Percentiles rank a stretch among this genome's conserved stretches.
Evolutionary conservation across 139 green algal species (phyloP).

Genomic region (Chlorella ohadii): DNA sequence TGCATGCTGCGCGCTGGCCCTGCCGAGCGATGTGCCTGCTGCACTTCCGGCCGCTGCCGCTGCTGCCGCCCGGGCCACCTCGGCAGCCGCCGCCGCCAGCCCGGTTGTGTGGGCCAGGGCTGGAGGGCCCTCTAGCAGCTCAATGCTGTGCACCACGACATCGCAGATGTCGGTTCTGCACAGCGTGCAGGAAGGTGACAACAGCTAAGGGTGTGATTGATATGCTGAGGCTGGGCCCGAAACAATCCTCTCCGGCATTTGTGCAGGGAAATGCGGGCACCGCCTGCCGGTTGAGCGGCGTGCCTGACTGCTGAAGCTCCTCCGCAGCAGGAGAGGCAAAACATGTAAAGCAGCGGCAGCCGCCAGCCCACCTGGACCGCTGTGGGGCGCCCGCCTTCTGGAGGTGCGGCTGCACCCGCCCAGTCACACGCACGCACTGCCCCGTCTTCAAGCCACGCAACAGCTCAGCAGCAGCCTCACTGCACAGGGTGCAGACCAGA

Average conservation of each 20-base stretch:
- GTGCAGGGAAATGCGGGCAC: too few relatives aligned
- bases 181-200: neutral
- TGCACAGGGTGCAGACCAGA: constrained; percentile 4
- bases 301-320: too few relatives aligned
- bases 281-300: too few relatives aligned
- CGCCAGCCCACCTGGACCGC: neutral
- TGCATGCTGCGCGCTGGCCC: neutral
- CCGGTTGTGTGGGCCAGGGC: too few relatives aligned
- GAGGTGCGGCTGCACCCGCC: constrained; percentile 33
- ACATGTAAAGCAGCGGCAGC: neutral
- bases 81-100: too few relatives aligned
- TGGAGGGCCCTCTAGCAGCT: neutral
- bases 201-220: neutral
- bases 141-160: constrained; percentile 32
- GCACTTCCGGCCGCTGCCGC: neutral
- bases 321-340: neutral
- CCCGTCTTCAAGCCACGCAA: constrained; percentile 22
- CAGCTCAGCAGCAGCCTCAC: constrained; percentile 17
- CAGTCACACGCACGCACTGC: constrained; percentile 26
- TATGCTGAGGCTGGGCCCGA: too few relatives aligned
- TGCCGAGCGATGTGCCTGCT: neutral
- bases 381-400: neutral
- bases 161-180: constrained; percentile 26
- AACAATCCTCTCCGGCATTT: too few relatives aligned
- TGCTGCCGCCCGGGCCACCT: neutral